phyloP scores from a whole-genome alignment of 352 stramenopile species.

The Phytophthora aleatoria region DNA sequence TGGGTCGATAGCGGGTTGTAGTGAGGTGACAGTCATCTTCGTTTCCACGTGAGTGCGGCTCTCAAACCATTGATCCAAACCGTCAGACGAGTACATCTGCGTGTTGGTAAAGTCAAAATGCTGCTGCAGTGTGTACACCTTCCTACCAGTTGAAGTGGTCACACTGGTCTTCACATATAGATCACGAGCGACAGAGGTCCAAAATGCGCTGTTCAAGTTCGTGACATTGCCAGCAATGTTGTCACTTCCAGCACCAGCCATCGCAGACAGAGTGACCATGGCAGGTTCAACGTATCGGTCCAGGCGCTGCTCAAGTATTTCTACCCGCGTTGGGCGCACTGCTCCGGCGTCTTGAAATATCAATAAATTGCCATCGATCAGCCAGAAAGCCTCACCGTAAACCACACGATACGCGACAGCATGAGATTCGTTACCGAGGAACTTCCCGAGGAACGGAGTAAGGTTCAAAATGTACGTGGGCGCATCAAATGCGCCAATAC shows the following conservation, averaged over 20 bases:
- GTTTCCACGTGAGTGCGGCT: constrained; percentile 42
- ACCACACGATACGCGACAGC: constrained; percentile 67
- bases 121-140: constrained; percentile 60
- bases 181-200: constrained; percentile 42
- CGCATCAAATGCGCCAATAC: constrained; percentile 73
- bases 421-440: constrained; percentile 52
- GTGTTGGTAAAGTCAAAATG: constrained; percentile 53
- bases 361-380: constrained; percentile 68
- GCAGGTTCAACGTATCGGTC: constrained; percentile 27
- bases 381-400: constrained; percentile 73
- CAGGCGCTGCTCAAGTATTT: constrained; percentile 39
- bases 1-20: constrained; percentile 2
- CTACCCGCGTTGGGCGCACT: constrained; percentile 40
- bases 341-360: constrained; percentile 53
- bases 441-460: constrained; percentile 69
- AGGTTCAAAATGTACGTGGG: constrained; percentile 77
- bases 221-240: constrained; percentile 5
- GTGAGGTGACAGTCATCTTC: constrained; percentile 32
- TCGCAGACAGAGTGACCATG: constrained; percentile 5
- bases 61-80: constrained; percentile 53
- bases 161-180: constrained; percentile 54
- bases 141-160: constrained; percentile 59
- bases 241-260: constrained; percentile 5
- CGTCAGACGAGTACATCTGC: constrained; percentile 56
- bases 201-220: constrained; percentile 53